Evolutionary conservation across 805 yeast species (phyloP).

Genomic region (Starmerella powellii): DNA sequence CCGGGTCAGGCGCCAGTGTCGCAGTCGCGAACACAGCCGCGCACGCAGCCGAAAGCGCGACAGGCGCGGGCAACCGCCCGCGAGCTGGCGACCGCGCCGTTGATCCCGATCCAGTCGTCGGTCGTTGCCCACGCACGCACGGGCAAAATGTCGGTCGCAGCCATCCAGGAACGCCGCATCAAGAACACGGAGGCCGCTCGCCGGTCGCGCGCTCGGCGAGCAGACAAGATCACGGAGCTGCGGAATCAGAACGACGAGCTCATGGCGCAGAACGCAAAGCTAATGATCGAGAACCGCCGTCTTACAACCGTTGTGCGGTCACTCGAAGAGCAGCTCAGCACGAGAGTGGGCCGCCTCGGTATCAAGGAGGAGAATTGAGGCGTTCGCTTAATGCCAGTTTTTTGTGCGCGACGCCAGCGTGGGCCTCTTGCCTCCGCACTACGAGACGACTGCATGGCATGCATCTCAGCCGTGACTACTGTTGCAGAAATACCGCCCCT

Average conservation of each 20-base stretch:
- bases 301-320: slow-evolving; percentile 4
- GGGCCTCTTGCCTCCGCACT: too few relatives aligned
- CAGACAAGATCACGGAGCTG: slow-evolving; percentile 10
- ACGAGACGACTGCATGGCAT: too few relatives aligned
- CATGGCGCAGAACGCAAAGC: slow-evolving; percentile 1
- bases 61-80: too few relatives aligned
- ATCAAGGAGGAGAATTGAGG: too few relatives aligned
- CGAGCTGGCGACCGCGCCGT: neutral
- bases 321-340: slow-evolving; percentile 6
- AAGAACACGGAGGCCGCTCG: slow-evolving; percentile 90
- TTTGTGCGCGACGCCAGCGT: too few relatives aligned
- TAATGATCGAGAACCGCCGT: slow-evolving; percentile 8
- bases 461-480: too few relatives aligned
- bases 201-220: slow-evolving; percentile 71
- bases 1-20: too few relatives aligned
- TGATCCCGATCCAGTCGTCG: slow-evolving; percentile 16
- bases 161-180: slow-evolving; percentile 40
- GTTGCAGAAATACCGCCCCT: too few relatives aligned
- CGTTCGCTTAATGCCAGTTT: too few relatives aligned
- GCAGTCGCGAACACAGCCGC: too few relatives aligned
- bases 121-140: slow-evolving; percentile 15
- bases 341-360: neutral
- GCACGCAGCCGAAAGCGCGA: too few relatives aligned
- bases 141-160: slow-evolving; percentile 12
- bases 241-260: slow-evolving; percentile 12